Conservation (phyloP, 1,284 basidiomycete species). For the Rhodotorula glutinis region DNA sequence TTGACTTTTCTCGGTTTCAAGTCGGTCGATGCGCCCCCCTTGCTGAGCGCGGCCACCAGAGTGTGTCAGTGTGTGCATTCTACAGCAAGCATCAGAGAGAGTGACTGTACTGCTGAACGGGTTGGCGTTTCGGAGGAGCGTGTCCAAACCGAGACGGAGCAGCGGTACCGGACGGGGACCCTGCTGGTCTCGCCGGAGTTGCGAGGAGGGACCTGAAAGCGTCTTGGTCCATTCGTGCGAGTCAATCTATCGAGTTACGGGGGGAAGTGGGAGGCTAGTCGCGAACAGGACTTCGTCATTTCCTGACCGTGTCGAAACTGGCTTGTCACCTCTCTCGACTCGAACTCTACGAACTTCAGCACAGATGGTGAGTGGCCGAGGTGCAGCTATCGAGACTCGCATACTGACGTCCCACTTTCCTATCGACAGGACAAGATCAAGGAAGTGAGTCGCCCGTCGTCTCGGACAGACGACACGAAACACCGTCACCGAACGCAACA, state of each 20-base stretch:
- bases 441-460: conserved; percentile 51
- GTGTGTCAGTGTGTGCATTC: too few species aligned
- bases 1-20: conserved; percentile 31
- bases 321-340: too few species aligned
- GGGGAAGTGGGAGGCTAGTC: too few species aligned
- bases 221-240: conserved; percentile 35
- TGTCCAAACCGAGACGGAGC: conserved; percentile 17
- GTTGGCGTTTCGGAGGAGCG: conserved; percentile 22
- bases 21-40: conserved; percentile 20
- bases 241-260: too few species aligned
- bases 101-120: too few species aligned
- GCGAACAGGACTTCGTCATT: too few species aligned
- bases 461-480: background rate
- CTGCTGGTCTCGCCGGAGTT: background rate
- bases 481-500: too few species aligned
- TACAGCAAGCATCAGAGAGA: too few species aligned
- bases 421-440: conserved; percentile 58
- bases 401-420: too few species aligned
- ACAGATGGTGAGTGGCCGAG: too few species aligned
- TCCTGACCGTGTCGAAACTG: too few species aligned
- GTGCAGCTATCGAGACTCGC: too few species aligned
- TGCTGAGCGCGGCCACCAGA: background rate
- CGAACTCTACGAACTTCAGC: background rate
- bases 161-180: background rate
- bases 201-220: conserved; percentile 26